A percentile compares a stretch with the other conserved stretches of the same genome.
These are phyloP conservation scores for Tetracladium setigerum DNA, from an alignment of 495 filamentous ascomycete genomes.

Conservation along the genomic window DNA sequence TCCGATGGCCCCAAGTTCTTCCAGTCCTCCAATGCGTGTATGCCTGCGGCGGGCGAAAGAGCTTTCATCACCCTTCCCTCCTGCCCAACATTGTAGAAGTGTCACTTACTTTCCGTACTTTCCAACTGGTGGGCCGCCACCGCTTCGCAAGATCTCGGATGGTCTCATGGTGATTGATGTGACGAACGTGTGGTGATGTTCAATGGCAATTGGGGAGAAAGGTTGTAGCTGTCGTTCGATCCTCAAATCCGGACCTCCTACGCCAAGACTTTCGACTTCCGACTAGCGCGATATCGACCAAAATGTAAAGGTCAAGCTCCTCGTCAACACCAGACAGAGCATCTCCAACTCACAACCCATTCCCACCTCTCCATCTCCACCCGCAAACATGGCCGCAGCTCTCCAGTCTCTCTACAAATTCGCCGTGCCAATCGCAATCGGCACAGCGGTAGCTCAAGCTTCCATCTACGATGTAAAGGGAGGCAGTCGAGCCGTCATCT, in stretches of 20 bases:
- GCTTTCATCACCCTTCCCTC: too few species aligned
- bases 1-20: too few species aligned
- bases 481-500: slow-evolving; percentile 92
- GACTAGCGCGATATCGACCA: slow-evolving; percentile 30
- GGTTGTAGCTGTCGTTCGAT: slow-evolving; percentile 9
- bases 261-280: slow-evolving; percentile 25
- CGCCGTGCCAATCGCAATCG: slow-evolving; percentile 64
- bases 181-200: slow-evolving; percentile 18
- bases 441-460: slow-evolving; percentile 52
- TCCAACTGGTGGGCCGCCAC: slow-evolving; percentile 49
- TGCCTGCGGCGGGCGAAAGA: too few species aligned
- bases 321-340: slow-evolving; percentile 1
- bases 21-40: too few species aligned
- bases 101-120: slow-evolving; percentile 64
- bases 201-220: slow-evolving; percentile 13
- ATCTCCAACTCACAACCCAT: slow-evolving; percentile 7
- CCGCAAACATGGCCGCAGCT: slow-evolving; percentile 49
- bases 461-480: slow-evolving; percentile 97
- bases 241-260: slow-evolving; percentile 1
- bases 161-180: slow-evolving; percentile 50
- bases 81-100: slow-evolving; percentile 4
- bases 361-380: slow-evolving; percentile 13
- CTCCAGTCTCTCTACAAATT: slow-evolving; percentile 59
- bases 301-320: slow-evolving; percentile 30
- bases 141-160: slow-evolving; percentile 38